A percentile compares a stretch with the other conserved stretches of the same genome.
These are phyloP conservation scores for Nephelium lappaceum DNA, from an alignment of 345 rosid genomes.

Conservation along the genomic window DNA sequence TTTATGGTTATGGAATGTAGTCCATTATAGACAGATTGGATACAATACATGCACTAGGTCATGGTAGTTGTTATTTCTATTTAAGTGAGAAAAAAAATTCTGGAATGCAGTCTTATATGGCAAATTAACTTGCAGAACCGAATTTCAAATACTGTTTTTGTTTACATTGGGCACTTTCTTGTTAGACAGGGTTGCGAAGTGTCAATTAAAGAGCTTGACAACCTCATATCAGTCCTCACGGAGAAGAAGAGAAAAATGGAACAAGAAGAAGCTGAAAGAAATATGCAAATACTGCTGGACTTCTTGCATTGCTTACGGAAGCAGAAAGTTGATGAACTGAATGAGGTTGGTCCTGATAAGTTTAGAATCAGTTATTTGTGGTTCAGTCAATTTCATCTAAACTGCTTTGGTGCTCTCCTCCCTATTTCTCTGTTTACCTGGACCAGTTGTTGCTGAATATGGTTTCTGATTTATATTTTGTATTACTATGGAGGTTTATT, in stretches of 20 bases:
- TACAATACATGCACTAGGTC: background rate
- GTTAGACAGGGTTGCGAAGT: constrained; percentile 87
- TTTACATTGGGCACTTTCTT: constrained; percentile 26
- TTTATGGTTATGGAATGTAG: background rate
- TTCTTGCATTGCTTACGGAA: constrained; percentile 83
- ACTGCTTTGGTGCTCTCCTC: constrained; percentile 2
- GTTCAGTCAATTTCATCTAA: background rate
- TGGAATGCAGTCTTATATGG: background rate
- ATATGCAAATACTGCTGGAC: constrained; percentile 93
- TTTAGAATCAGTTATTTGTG: background rate
- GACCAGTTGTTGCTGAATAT: background rate
- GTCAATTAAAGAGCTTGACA: constrained; percentile 87
- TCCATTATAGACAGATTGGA: background rate
- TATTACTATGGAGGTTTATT: constrained; percentile 3
- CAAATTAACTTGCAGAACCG: background rate
- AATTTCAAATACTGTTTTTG: background rate
- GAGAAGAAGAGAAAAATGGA: constrained; percentile 96
- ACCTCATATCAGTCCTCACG: constrained; percentile 66
- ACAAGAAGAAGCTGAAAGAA: constrained; percentile 97
- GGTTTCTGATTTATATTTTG: constrained; percentile 1
- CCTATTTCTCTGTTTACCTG: constrained; percentile 2
- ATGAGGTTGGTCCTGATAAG: constrained; percentile 58
- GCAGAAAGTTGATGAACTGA: constrained; percentile 88
- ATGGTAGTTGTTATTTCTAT: background rate
- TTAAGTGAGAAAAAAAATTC: background rate